Percentiles rank a stretch among this genome's conserved stretches.
These are phyloP conservation scores for Sporobolomyces pararoseus DNA, from an alignment of 768 basidiomycete species.

Conservation along the genomic window DNA sequence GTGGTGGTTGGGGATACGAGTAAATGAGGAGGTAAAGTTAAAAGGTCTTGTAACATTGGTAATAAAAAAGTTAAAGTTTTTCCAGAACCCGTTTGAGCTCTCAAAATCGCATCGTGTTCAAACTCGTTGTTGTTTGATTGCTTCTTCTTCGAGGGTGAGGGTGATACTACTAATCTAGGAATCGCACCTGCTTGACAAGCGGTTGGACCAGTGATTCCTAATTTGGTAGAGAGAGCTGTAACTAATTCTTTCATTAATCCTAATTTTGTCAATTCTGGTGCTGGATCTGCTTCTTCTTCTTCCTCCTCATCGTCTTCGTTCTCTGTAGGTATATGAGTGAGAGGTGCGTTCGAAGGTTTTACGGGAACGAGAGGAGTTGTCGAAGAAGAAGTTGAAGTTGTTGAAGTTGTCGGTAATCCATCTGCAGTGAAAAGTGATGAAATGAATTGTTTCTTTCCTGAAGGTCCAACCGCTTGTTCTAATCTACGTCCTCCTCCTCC, in stretches of 20 bases:
- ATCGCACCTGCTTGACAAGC: conserved; percentile 76
- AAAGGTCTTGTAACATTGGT: conserved; percentile 89
- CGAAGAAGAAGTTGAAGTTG: not conserved
- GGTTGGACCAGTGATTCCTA: conserved; percentile 79
- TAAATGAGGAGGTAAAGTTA: conserved; percentile 58
- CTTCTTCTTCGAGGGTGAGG: conserved; percentile 53
- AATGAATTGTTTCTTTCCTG: conserved; percentile 56
- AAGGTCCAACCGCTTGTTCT: conserved; percentile 30
- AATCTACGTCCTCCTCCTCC: conserved; percentile 23
- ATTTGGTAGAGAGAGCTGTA: conserved; percentile 70
- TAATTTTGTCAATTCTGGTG: conserved; percentile 73
- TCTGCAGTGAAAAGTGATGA: conserved; percentile 73
- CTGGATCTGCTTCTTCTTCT: conserved; percentile 43
- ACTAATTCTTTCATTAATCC: conserved; percentile 78
- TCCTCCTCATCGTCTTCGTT: conserved; percentile 10
- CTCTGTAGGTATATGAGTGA: conserved; percentile 53
- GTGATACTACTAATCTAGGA: conserved; percentile 57
- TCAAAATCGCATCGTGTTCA: conserved; percentile 81
- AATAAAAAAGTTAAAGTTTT: conserved; percentile 91
- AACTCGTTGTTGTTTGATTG: conserved; percentile 55
- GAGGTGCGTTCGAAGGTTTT: conserved; percentile 77
- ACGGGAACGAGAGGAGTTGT: conserved; percentile 44
- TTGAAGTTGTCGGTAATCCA: conserved; percentile 45
- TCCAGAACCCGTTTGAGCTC: conserved; percentile 91
- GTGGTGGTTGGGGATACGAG: conserved; percentile 53